Conservation (phyloP, 2,329 filamentous ascomycete species). For the Fusarium fracticaudum region DNA sequence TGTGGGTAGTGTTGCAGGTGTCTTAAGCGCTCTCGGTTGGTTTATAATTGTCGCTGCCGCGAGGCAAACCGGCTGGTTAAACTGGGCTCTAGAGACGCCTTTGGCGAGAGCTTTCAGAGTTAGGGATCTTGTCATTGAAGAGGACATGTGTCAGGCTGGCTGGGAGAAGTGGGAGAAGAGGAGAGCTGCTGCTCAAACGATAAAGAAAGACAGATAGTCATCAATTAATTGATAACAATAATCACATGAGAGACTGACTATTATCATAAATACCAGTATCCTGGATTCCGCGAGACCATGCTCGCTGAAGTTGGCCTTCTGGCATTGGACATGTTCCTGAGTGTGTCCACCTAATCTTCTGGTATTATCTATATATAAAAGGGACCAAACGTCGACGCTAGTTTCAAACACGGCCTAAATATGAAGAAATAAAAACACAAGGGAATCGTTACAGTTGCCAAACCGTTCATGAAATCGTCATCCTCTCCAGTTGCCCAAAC, state of each 20-base stretch:
- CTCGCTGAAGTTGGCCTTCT: not conserved
- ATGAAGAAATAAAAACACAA: slow-evolving; percentile 4
- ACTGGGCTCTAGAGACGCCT: slow-evolving; percentile 75
- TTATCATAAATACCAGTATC: not conserved
- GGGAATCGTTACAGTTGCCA: slow-evolving; percentile 25
- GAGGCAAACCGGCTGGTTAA: slow-evolving; percentile 74
- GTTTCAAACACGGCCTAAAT: slow-evolving; percentile 12
- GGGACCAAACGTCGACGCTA: slow-evolving; percentile 3
- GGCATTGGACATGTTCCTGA: not conserved
- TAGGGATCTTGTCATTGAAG: slow-evolving; percentile 84
- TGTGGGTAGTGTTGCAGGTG: slow-evolving; percentile 79
- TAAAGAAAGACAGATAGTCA: slow-evolving; percentile 45
- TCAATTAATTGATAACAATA: not conserved
- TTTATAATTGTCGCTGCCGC: slow-evolving; percentile 76
- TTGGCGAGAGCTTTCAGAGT: slow-evolving; percentile 74
- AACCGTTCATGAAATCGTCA: slow-evolving; percentile 28
- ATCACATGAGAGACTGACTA: not conserved
- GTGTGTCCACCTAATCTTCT: not conserved
- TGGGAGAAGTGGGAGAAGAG: slow-evolving; percentile 89
- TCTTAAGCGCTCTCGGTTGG: slow-evolving; percentile 78
- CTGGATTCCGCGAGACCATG: not conserved
- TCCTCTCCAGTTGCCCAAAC: not conserved
- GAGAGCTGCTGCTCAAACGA: slow-evolving; percentile 45
- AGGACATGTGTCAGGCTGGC: slow-evolving; percentile 89
- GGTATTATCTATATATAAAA: slow-evolving; percentile 22